Evolutionary conservation across 208 protist genomes (phyloP), one percentile per base, ranked within the genome.

Genomic region (Leishmania major): DNA sequence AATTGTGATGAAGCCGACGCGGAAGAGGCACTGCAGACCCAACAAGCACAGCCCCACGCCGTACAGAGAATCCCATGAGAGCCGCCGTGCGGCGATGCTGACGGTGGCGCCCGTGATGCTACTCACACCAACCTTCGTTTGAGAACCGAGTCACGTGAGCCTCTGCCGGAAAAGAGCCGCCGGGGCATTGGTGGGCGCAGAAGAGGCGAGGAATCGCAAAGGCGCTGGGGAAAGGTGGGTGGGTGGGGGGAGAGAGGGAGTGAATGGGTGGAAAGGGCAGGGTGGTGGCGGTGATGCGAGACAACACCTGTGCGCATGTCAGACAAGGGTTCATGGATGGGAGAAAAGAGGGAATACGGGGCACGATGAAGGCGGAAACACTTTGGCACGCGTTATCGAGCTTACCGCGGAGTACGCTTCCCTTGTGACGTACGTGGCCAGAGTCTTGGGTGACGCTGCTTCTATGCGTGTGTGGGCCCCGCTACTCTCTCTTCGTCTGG

Each of bases 41-140:
- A 88, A 83, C 51, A 96, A 85, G 72, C 84, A 87, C 45, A 94
- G 73, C 1, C 89, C 91, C 3, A 85, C 87, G 13, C 90, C 89
- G 82, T 95, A 95, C 45, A 95, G 78, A 35, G 91, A 87, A 70
- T 93, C 90, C 7, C 83, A 88, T 49, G 90, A 94, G 74, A 93
- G 84, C 28, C 89, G 86, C 37, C 73, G 87, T 0, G 90, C 62
- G 19, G 89, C 88, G 0, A 93, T 89, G 45, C 90, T 90, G 37
- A 89, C 86, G 47, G 87, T 74, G 37, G 83, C 84, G 19, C 90
- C 90, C 81, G 93, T 83, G 28, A 91, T 74, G 8, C 51, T 83
- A 60, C 93, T 93, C 77, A 90, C 81, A 25, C 87, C 85, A 64
- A 94, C 78, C 60, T 89, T 85, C 40, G 78, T 84, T 37, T 82